Percentiles rank a stretch among this genome's conserved stretches.
These are phyloP conservation scores for Xylaria sp. DNA, from an alignment of 2,329 filamentous ascomycete species.

Conservation along the genomic window DNA sequence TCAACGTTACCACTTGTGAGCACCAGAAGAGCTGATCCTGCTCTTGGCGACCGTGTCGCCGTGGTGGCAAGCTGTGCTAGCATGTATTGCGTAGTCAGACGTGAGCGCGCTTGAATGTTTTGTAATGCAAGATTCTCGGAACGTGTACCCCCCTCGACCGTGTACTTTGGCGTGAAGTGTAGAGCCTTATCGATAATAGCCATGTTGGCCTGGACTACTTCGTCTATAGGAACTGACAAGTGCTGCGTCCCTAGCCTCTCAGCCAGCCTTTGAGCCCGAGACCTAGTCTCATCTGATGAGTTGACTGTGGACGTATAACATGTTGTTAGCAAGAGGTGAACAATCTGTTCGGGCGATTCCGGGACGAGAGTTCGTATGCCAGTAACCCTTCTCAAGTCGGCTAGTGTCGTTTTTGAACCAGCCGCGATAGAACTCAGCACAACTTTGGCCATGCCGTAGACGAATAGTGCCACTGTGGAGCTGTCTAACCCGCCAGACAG, in stretches of 20 bases:
- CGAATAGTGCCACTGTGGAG: not conserved
- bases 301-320: conserved; percentile 35
- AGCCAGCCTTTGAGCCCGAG: conserved; percentile 30
- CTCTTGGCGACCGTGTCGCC: not conserved
- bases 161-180: conserved; percentile 28
- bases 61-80: conserved; percentile 37
- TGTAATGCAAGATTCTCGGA: conserved; percentile 36
- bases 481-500: not conserved
- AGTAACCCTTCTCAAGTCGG: conserved; percentile 34
- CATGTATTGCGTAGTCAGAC: conserved; percentile 22
- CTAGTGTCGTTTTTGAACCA: conserved; percentile 29
- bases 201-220: not conserved
- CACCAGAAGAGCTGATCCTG: not conserved
- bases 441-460: not conserved
- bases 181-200: conserved; percentile 27
- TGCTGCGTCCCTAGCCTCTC: not conserved
- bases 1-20: not conserved
- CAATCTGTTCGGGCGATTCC: conserved; percentile 33
- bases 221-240: not conserved
- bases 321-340: conserved; percentile 31
- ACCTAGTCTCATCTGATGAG: conserved; percentile 34
- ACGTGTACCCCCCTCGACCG: conserved; percentile 31
- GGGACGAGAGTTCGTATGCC: conserved; percentile 22
- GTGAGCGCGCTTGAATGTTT: conserved; percentile 35
- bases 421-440: not conserved